A percentile compares a stretch with the other conserved stretches of the same genome.
These are phyloP conservation scores for Penicillium sp. DNA, from an alignment of 2,329 filamentous ascomycete species.

Conservation along the genomic window DNA sequence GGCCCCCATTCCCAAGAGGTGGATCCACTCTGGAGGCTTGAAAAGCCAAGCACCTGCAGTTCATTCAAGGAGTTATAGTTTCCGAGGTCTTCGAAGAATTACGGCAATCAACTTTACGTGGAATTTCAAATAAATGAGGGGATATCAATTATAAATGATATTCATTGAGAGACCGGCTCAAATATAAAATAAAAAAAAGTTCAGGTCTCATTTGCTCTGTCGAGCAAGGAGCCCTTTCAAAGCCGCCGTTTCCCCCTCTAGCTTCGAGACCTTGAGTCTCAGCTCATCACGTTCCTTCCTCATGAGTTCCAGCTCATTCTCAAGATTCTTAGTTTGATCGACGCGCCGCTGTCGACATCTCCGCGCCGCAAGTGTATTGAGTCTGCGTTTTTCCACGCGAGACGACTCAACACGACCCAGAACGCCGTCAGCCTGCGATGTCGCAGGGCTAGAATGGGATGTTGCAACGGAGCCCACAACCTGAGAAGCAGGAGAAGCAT, in stretches of 20 bases:
- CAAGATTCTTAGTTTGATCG: constrained; percentile 34
- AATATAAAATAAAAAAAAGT: not conserved
- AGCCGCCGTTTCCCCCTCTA: constrained; percentile 39
- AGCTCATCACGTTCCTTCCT: constrained; percentile 37
- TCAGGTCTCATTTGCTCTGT: constrained; percentile 15
- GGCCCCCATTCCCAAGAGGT: not conserved
- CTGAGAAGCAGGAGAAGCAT: constrained; percentile 22
- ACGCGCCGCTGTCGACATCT: constrained; percentile 38
- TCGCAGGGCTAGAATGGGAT: constrained; percentile 20
- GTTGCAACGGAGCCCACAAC: constrained; percentile 13
- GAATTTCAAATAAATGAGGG: not conserved
- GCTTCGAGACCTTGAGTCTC: constrained; percentile 35
- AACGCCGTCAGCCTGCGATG: constrained; percentile 17
- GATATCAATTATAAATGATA: not conserved
- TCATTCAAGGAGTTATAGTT: not conserved
- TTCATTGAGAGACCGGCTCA: constrained; percentile 13
- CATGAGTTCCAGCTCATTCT: constrained; percentile 33
- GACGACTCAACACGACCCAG: constrained; percentile 19
- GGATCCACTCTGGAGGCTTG: not conserved
- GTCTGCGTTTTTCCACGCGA: constrained; percentile 34
- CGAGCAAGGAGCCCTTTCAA: constrained; percentile 28
- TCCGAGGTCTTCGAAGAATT: not conserved
- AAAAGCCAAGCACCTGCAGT: not conserved
- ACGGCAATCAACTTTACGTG: not conserved
- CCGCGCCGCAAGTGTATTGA: constrained; percentile 39